Conservation (phyloP, 2,329 filamentous ascomycete genomes). For the Claviceps sp. region DNA sequence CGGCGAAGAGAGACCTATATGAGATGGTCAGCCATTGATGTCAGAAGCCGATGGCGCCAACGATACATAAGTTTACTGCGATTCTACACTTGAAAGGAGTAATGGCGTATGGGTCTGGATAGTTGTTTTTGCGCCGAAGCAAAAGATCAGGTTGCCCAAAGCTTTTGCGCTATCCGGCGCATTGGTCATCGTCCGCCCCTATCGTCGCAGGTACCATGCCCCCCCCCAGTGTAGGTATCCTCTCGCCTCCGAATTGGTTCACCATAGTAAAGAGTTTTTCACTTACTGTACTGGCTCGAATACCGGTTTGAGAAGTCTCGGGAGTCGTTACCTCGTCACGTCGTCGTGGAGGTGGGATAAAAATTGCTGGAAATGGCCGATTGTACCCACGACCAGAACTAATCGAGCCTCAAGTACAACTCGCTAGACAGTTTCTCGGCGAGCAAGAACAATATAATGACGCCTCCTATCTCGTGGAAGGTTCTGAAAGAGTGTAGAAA, state of each 20-base stretch:
- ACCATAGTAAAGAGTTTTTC: not conserved
- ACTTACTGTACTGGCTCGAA: not conserved
- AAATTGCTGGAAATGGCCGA: not conserved
- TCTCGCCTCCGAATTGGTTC: not conserved
- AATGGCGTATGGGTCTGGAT: not conserved
- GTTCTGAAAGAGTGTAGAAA: not conserved
- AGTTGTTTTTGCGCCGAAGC: not conserved
- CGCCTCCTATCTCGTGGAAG: not conserved
- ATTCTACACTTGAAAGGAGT: not conserved
- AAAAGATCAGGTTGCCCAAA: not conserved
- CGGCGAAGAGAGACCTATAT: not conserved
- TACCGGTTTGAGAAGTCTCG: not conserved
- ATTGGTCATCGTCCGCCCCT: not conserved
- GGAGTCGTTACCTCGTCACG: not conserved
- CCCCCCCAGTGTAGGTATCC: not conserved
- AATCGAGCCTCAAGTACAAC: not conserved
- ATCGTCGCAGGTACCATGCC: not conserved
- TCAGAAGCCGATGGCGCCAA: not conserved
- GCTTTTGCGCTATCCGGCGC: not conserved
- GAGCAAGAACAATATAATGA: not conserved
- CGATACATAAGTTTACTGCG: not conserved
- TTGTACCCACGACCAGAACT: not conserved
- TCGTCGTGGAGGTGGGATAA: not conserved
- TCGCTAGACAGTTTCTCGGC: not conserved
- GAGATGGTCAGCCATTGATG: conserved; percentile 2